Evolutionary conservation across 768 basidiomycete genomes (phyloP).

Genomic region (Sarcodon aspratus): DNA sequence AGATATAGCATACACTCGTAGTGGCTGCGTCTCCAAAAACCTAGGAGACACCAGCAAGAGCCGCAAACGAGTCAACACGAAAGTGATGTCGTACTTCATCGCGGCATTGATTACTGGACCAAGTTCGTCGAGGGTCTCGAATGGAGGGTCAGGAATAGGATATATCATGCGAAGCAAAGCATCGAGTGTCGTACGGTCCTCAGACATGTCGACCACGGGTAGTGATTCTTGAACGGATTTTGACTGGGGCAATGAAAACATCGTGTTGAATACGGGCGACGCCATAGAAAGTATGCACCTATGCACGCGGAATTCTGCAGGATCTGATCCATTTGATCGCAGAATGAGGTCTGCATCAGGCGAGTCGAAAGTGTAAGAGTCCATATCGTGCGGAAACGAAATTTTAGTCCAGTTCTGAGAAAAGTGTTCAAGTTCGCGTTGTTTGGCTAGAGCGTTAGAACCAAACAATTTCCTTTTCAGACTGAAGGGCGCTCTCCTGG

Average conservation of each 20-base stretch:
- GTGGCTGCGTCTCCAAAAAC: background rate
- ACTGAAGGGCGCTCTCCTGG: too few relatives aligned
- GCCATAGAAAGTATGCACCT: constrained; percentile 6
- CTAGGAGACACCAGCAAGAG: background rate
- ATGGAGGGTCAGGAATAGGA: constrained; percentile 3
- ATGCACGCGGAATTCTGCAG: constrained; percentile 8
- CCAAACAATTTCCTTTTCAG: too few relatives aligned
- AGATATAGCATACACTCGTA: background rate
- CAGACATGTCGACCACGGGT: constrained; percentile 7
- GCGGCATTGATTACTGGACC: constrained; percentile 7
- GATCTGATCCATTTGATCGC: background rate
- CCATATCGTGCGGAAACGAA: background rate
- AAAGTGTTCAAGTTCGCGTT: background rate
- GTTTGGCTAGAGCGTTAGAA: too few relatives aligned
- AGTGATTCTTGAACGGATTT: background rate
- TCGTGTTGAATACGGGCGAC: constrained; percentile 7
- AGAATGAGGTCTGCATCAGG: constrained; percentile 6
- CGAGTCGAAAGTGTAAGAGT: background rate
- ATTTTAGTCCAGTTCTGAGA: background rate
- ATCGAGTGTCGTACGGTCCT: constrained; percentile 8
- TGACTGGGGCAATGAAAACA: constrained; percentile 10
- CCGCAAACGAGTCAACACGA: background rate
- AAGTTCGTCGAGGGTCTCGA: background rate
- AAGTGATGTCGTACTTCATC: constrained; percentile 10
- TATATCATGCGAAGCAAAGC: constrained; percentile 11